These are phyloP conservation scores for Bothriochloa decipiens DNA, from an alignment of 176 grass and related monocot genomes.

Conservation along the genomic window DNA sequence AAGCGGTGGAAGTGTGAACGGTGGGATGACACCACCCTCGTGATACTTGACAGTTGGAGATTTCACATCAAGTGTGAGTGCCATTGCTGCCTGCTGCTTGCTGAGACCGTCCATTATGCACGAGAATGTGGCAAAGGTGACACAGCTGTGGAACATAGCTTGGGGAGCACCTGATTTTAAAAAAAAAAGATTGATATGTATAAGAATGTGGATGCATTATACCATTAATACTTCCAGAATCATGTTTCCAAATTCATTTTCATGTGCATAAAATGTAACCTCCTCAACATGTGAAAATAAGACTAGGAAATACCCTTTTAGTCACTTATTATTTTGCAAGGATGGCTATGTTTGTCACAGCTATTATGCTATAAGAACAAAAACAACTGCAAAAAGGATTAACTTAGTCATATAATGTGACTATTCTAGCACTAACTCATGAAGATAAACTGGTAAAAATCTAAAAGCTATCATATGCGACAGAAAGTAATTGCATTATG, in stretches of 20 bases:
- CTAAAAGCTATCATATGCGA: not conserved
- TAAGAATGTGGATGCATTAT: slow-evolving; percentile 1
- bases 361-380: not conserved
- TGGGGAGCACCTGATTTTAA: slow-evolving; percentile 71
- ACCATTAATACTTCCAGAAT: not conserved
- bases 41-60: not conserved
- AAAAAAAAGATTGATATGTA: slow-evolving; percentile 20
- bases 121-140: slow-evolving; percentile 83
- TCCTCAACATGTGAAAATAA: not conserved
- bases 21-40: slow-evolving; percentile 48
- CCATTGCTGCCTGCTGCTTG: slow-evolving; percentile 79
- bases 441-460: not conserved
- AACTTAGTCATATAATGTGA: not conserved
- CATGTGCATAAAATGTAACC: not conserved
- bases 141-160: slow-evolving; percentile 76
- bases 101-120: slow-evolving; percentile 87
- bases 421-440: not conserved
- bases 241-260: not conserved
- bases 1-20: slow-evolving; percentile 67
- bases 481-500: not conserved
- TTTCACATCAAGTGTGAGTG: slow-evolving; percentile 15
- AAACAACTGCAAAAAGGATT: not conserved
- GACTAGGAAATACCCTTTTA: too few species aligned
- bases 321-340: not conserved
- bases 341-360: not conserved